Base-by-base conservation (phyloP, 2,329 filamentous ascomycete species). In the Trichophyton schoenleinii region DNA sequence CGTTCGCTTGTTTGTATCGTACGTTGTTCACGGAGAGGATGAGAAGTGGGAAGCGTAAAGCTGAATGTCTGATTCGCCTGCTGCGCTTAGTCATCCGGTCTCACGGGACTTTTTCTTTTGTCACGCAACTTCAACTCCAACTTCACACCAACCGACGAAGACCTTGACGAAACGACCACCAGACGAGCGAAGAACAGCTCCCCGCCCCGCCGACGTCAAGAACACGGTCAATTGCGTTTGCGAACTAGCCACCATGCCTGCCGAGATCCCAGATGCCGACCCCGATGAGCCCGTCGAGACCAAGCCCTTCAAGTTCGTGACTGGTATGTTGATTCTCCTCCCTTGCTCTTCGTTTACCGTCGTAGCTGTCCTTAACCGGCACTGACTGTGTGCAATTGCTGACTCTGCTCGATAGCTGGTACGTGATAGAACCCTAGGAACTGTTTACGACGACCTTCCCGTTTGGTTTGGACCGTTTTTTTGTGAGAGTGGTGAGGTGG, bases 271-370 rank as follows among this genome's bases (percentile, higher is more conserved):
- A 67, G 73, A 76, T 67, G 72, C 71, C 63, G 87, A 89, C 67
- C 75, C 77, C 72, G 89, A 89, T 74, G 87, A 89, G 73, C 82
- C 84, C 74, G 85, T 85, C 74, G 88, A 95, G 78, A 96, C 91
- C 80, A 99, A 96, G 87, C 95, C 95, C 79, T 99, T 99, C 88
- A 99, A 99, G 88, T 97, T 97, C 81, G 94, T 97, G 74, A 97
- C 92, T 81, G 92, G 91, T 96, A 84, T 78, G 89, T 77, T 44
- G 41, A 31, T 52, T 65, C 63, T 60, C 13, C 60, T 57, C n/a
- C 57, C 9, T 2, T 38, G 34, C 34, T 38, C 34, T 13, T 13
- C 34, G 34, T 38, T 48, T 48, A 20, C 44, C 44, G 9, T 28
- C 55, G 57, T 48, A 34, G 28, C 49, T 31, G 44, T 41, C 25